A percentile compares a stretch with the other conserved stretches of the same genome.
Evolutionary conservation across 306 rosid species (phyloP).

Genomic region (Glycine latifolia): DNA sequence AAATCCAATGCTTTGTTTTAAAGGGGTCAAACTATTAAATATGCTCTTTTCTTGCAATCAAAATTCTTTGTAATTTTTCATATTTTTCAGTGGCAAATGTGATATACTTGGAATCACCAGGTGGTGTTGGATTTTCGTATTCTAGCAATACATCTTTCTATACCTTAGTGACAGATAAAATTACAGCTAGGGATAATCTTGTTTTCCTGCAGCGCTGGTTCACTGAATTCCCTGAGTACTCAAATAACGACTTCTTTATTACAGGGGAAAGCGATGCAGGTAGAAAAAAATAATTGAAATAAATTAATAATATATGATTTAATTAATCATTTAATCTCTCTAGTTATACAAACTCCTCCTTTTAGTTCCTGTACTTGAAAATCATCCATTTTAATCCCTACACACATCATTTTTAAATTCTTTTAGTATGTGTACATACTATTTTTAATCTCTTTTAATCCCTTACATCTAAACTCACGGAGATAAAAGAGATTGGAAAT

Average conservation of each 20-base stretch:
- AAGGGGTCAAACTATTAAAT: background rate
- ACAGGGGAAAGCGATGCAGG: conserved; percentile 78
- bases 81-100: conserved; percentile 62
- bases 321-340: no score
- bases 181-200: conserved; percentile 70
- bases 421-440: no score
- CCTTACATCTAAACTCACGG: no score
- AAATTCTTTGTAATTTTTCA: background rate
- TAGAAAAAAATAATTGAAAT: conserved; percentile 18
- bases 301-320: background rate
- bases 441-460: no score
- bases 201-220: conserved; percentile 67
- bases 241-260: conserved; percentile 59
- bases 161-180: conserved; percentile 48
- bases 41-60: background rate
- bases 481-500: no score
- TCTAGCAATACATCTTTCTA: conserved; percentile 64
- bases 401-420: no score
- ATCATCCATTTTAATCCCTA: no score
- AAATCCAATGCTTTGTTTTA: background rate
- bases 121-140: conserved; percentile 85
- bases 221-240: conserved; percentile 57
- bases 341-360: no score
- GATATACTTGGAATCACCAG: conserved; percentile 72
- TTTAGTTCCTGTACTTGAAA: no score